Conservation (phyloP, 352 stramenopile genomes). For the Pythium grandisporangium region DNA sequence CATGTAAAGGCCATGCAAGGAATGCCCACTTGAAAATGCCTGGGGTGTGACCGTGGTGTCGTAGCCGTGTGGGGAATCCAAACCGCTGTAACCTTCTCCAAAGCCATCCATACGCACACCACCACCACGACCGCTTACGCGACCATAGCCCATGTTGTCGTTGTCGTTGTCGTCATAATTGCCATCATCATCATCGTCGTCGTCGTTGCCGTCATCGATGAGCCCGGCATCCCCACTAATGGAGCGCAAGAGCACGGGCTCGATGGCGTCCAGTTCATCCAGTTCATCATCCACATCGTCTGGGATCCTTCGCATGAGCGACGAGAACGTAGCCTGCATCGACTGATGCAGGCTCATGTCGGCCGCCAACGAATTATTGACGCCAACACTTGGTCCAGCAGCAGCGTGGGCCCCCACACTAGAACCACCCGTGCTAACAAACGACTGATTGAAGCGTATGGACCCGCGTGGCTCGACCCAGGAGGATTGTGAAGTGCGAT, state of each 20-base stretch:
- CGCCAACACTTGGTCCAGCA: constrained; percentile 32
- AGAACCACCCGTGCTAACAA: constrained; percentile 2
- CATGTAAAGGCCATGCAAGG: too few species aligned
- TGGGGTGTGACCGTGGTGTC: too few species aligned
- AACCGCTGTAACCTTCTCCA: too few species aligned
- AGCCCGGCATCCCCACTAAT: too few species aligned
- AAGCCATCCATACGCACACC: constrained; percentile 2
- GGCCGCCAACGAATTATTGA: constrained; percentile 10
- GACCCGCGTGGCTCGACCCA: constrained; percentile 4
- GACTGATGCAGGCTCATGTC: constrained; percentile 65
- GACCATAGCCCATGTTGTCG: background rate
- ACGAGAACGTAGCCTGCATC: constrained; percentile 71
- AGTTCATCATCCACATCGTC: constrained; percentile 46
- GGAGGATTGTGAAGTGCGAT: too few species aligned
- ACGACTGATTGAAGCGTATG: constrained; percentile 6
- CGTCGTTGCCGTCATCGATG: constrained; percentile 13
- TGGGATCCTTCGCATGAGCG: constrained; percentile 42
- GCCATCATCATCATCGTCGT: constrained; percentile 5
- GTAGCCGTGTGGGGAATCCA: too few species aligned
- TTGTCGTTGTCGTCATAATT: background rate
- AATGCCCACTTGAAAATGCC: too few species aligned
- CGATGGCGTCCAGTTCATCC: constrained; percentile 9
- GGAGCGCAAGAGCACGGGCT: too few species aligned
- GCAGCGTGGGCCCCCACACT: constrained; percentile 11
- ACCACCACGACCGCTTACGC: constrained; percentile 1